Percentiles rank a stretch among this genome's conserved stretches.
These are phyloP conservation scores for Rauvolfia tetraphylla DNA, from an alignment of 257 asterid genomes.

Conservation along the genomic window DNA sequence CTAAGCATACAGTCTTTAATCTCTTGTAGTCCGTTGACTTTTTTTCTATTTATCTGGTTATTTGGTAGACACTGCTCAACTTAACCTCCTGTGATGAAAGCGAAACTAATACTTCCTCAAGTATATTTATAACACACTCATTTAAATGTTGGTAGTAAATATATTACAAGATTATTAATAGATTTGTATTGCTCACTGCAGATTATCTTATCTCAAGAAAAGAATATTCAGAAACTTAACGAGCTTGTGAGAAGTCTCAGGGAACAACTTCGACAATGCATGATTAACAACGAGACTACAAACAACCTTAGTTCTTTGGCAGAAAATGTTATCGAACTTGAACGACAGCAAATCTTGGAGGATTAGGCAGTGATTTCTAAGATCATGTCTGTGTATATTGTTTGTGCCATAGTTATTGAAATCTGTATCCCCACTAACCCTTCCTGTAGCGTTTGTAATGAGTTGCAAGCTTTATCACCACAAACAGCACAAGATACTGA, in stretches of 20 bases:
- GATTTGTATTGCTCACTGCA: conserved; percentile 24
- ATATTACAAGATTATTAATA: background rate
- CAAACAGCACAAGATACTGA: background rate
- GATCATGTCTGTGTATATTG: background rate
- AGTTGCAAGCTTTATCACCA: background rate
- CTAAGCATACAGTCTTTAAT: background rate
- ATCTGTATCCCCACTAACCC: conserved; percentile 1
- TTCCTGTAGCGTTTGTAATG: background rate
- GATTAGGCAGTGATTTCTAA: conserved; percentile 36
- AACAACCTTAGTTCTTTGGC: conserved; percentile 42
- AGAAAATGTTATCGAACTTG: conserved; percentile 49
- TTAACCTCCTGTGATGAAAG: background rate
- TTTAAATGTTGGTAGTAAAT: background rate
- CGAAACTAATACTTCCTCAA: background rate
- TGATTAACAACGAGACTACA: conserved; percentile 43
- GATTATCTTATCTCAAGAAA: conserved; percentile 85
- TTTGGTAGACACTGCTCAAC: background rate
- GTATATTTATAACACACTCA: background rate
- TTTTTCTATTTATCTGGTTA: background rate
- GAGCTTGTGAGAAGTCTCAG: conserved; percentile 65
- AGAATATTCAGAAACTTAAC: conserved; percentile 68
- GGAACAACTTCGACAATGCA: conserved; percentile 69
- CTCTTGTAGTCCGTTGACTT: background rate
- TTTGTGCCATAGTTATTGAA: conserved; percentile 3
- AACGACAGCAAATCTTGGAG: conserved; percentile 55